Conservation (phyloP, 108 stramenopile genomes). For the Skeletonema marinoi region DNA sequence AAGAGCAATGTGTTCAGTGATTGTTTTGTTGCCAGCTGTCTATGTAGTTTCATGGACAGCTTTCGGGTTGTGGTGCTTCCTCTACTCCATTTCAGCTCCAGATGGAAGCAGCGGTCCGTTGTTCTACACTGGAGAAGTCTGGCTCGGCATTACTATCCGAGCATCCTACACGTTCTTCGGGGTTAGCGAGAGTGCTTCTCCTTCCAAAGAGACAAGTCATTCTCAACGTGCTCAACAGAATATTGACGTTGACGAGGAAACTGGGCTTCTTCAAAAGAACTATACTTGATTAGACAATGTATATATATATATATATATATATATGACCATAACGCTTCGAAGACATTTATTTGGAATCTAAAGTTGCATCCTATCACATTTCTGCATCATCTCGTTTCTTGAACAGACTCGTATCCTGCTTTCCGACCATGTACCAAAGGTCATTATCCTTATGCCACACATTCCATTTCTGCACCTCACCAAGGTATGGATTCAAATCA, state of each 20-base stretch:
- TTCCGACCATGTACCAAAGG: constrained; percentile 45
- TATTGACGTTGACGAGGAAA: too few species aligned
- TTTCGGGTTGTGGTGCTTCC: not conserved
- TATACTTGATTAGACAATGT: too few species aligned
- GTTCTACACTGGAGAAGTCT: not conserved
- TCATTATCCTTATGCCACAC: constrained; percentile 41
- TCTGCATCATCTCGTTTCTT: constrained; percentile 39
- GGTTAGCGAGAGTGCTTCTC: not conserved
- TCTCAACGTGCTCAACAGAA: too few species aligned
- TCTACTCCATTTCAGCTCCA: not conserved
- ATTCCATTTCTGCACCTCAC: constrained; percentile 47
- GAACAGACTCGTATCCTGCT: constrained; percentile 35
- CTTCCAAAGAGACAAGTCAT: too few species aligned
- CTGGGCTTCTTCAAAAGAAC: too few species aligned
- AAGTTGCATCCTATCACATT: constrained; percentile 25
- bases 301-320: too few species aligned
- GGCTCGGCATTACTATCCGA: not conserved
- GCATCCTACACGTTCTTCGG: not conserved
- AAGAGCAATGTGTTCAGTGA: not conserved
- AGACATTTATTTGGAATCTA: too few species aligned
- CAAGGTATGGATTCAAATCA: constrained; percentile 49
- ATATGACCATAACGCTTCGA: too few species aligned
- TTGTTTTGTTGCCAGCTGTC: not conserved
- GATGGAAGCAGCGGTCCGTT: too few species aligned
- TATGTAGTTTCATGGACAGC: not conserved